Evolutionary conservation across 2,329 filamentous ascomycete genomes (phyloP), one percentile per base, ranked within the genome.

Genomic region (Aspergillus transmontanensis): DNA sequence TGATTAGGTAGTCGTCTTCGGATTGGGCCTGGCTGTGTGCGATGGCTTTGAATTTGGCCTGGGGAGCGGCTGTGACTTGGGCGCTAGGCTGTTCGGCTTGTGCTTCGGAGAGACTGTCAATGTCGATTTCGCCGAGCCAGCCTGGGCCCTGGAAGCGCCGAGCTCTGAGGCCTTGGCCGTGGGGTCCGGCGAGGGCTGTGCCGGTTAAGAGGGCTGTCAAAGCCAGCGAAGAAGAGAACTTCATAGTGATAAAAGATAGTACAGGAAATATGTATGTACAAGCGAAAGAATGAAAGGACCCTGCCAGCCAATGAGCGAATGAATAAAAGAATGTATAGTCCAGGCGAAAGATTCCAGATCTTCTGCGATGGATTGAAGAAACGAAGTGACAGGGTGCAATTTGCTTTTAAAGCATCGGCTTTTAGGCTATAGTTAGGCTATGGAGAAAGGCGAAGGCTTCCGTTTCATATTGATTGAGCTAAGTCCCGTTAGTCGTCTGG

Each of bases 131-230:
- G 21, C 39, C 36, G 19, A 30, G 48, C 46, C 23, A 51, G 21
- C 43, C 45, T 16, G 58, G 57, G 21, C 48, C 36, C 36, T 43
- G 23, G 45, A 59, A 28, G 30, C 43, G 50, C 4, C 36, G 58
- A 12, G 59, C 51, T 16, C 41, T 19, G 16, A 45, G 58, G 21
- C 39, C 34, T 30, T 60, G 51, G 41, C 58, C 46, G 50, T 60
- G 59, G 32, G 50, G 41, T 34, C 57, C 41, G 19, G 56, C 50
- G 30, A 55, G 39, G 50, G 61, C 61, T 7, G 57, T 51, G 34
- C 57, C 61, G 28, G 60, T 50, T 30, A 56, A 41, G 10, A 60
- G 19, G 51, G 59, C 59, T 36, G 51, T 39, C 39, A 60, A 46
- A 26, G 51, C 59, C 36, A 60, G n/a, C n/a, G 50, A 32, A 34